Percentiles rank a stretch among this genome's conserved stretches.
Conservation (phyloP, 23 red algal species). For the Pyropia yezoensis region DNA sequence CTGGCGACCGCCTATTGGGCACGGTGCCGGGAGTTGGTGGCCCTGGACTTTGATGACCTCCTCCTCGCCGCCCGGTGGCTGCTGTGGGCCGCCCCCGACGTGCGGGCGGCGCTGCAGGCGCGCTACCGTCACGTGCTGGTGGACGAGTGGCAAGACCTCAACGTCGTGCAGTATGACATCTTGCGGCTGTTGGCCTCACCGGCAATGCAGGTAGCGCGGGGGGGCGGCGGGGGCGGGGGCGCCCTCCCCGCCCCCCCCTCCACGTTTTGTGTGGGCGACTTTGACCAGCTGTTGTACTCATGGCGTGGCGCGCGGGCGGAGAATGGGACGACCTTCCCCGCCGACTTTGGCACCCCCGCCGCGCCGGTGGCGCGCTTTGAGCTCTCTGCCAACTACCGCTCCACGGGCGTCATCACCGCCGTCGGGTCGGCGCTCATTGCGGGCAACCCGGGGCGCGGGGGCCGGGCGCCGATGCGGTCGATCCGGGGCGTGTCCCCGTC, state of each 20-base stretch:
- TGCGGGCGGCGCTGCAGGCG: constrained; percentile 21
- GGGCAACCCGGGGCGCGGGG: constrained; percentile 9
- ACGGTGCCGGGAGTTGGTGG: constrained; percentile 7
- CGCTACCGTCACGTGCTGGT: constrained; percentile 59
- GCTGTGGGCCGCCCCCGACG: constrained; percentile 7
- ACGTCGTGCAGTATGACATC: constrained; percentile 66
- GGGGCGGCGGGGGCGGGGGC: too few species aligned
- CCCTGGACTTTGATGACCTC: constrained; percentile 84
- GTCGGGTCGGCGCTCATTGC: constrained; percentile 52
- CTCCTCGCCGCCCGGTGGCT: constrained; percentile 37
- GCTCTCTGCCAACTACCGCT: constrained; percentile 61
- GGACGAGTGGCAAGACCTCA: constrained; percentile 84
- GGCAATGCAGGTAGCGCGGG: constrained; percentile 14
- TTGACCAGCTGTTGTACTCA: constrained; percentile 74
- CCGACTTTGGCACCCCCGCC: constrained; percentile 18
- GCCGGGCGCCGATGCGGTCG: not conserved
- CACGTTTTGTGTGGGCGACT: constrained; percentile 58
- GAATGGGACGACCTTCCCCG: constrained; percentile 27
- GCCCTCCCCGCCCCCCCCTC: not conserved
- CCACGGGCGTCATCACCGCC: constrained; percentile 26
- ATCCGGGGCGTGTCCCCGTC: constrained; percentile 33
- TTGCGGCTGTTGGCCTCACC: constrained; percentile 25
- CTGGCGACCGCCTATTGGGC: too few species aligned
- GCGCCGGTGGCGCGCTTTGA: not conserved
- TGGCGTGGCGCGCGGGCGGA: constrained; percentile 64